A percentile compares a stretch with the other conserved stretches of the same genome.
Conservation (phyloP, 2,329 filamentous ascomycete genomes). For the Pseudocercospora crystallina region DNA sequence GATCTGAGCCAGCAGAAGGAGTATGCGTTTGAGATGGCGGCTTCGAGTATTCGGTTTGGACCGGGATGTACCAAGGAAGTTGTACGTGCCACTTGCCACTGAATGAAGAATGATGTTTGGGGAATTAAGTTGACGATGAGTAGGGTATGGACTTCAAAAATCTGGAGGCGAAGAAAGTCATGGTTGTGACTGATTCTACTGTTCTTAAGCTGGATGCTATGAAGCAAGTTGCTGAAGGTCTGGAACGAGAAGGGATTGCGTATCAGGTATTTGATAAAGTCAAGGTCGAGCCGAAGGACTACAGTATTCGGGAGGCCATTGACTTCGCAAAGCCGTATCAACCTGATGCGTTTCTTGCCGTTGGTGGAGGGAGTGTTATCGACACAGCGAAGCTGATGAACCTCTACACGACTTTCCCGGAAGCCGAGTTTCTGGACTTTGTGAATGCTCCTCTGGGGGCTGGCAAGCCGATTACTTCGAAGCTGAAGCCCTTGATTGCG, state of each 20-base stretch:
- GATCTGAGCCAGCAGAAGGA: slow-evolving; percentile 76
- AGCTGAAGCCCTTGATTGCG: slow-evolving; percentile 74
- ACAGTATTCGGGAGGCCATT: slow-evolving; percentile 86
- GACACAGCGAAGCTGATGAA: slow-evolving; percentile 99
- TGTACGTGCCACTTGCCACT: no score
- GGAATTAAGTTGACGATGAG: no score
- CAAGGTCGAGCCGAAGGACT: slow-evolving; percentile 90
- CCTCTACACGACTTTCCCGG: slow-evolving; percentile 84
- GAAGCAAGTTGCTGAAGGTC: slow-evolving; percentile 79
- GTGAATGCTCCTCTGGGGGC: slow-evolving; percentile 93
- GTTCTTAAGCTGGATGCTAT: slow-evolving; percentile 83
- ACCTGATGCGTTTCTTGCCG: slow-evolving; percentile 88
- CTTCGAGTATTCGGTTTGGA: slow-evolving; percentile 90
- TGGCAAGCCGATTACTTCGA: slow-evolving; percentile 70
- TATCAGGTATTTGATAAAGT: slow-evolving; percentile 81
- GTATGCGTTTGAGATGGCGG: slow-evolving; percentile 98
- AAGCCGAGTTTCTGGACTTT: slow-evolving; percentile 94
- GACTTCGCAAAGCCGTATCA: slow-evolving; percentile 75
- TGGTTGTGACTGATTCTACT: slow-evolving; percentile 85
- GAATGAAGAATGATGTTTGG: no score
- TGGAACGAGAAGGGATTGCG: slow-evolving; percentile 74
- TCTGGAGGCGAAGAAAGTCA: slow-evolving; percentile 80
- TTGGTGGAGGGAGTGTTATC: slow-evolving; percentile 90
- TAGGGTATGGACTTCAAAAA: slow-evolving; percentile 89
- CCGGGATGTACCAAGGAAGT: slow-evolving; percentile 92